phyloP scores from a whole-genome alignment of 768 basidiomycete genomes.

The Leccinellum rugosiceps region DNA sequence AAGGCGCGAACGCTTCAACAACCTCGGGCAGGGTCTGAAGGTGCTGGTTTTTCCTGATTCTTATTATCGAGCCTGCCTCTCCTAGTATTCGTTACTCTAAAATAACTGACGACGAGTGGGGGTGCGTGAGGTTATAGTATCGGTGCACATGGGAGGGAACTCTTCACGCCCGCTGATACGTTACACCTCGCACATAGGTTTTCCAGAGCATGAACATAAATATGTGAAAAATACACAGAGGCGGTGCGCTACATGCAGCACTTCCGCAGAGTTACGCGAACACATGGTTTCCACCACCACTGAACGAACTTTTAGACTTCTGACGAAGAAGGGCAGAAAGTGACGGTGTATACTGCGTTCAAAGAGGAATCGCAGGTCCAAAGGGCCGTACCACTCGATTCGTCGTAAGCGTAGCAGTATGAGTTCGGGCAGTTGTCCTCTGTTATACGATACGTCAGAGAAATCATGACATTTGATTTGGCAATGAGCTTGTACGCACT shows the following conservation, averaged over 20 bases:
- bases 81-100: neutral
- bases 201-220: neutral
- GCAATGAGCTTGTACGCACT: constrained; percentile 29
- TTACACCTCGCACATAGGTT: neutral
- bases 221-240: neutral
- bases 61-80: neutral
- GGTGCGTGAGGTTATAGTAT: too few species aligned
- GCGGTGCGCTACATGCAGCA: neutral
- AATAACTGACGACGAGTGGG: too few species aligned
- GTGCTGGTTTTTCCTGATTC: neutral
- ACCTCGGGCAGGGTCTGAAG: too few species aligned
- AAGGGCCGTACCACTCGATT: constrained; percentile 43
- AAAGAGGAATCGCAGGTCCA: constrained; percentile 39
- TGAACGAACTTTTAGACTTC: neutral
- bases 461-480: neutral
- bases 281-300: neutral
- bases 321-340: constrained; percentile 38
- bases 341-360: constrained; percentile 42
- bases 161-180: neutral
- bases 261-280: neutral
- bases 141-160: neutral
- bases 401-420: constrained; percentile 54
- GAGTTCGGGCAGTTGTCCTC: constrained; percentile 43
- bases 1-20: neutral
- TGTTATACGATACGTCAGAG: constrained; percentile 16